Base-by-base conservation (phyloP, 1,139 yeast genomes). In the Taiozyma onychis region DNA sequence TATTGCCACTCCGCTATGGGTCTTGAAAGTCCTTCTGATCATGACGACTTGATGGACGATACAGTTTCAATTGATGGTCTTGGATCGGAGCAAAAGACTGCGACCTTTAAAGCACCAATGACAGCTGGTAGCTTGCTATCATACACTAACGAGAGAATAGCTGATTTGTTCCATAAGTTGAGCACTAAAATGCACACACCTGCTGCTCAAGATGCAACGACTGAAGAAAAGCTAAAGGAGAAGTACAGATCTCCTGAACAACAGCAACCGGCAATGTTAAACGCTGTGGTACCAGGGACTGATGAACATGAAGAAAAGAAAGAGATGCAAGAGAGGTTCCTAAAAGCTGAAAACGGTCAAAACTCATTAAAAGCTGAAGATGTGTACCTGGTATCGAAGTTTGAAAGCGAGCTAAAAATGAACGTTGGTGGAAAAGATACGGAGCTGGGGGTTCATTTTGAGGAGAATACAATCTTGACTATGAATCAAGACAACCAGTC, bases 111-210 rank as follows among this genome's bases (percentile, higher is more conserved):
- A 14, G 41, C 49, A 11, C 50, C 49, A 4, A 42, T 14, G 13
- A 45, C 50, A 1, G 48, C 48, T 3, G 22, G 45, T 5, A 48
- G 51, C 26, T 26, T 49, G 11, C 27, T 51, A 8, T 48, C 53
- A 1, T 37, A 41, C 10, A 46, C 52, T 6, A 48, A 43, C 30
- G 56, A 54, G 18, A 51, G 16, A 27, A 39, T 43, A 16, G 14
- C 27, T 13, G 54, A 48, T 16, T 37, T 55, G 16, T 47, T 55
- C 16, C 49, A 32, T 16, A 52, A 46, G 26, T 21, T 55, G 8
- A 48, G 55, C 7, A 24, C 55, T 6, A 52, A 37, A 21, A 22
- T 50, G 1, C 16, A 44, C 6, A 30, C 47, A 8, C 41, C 52
- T 11, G 26, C 41, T 26, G 18, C 16, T 39, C 35, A 28, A 39